Conservation (phyloP, 163 green algal genomes). For the Prototheca cutis region DNA sequence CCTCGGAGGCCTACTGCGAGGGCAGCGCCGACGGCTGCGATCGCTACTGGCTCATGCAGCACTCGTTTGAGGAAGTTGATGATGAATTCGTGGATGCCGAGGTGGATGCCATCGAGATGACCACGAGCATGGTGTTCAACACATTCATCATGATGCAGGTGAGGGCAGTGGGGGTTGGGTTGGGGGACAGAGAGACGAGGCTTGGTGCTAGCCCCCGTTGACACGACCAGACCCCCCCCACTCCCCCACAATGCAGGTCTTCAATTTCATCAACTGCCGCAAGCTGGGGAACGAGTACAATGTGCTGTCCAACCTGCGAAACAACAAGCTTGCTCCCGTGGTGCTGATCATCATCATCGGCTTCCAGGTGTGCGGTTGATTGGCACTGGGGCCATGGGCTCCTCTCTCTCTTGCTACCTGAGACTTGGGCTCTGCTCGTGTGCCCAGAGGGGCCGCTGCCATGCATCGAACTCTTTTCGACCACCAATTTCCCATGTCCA, state of each 20-base stretch:
- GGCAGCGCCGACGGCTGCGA: neutral
- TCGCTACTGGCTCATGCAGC: conserved; percentile 11
- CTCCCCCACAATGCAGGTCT: conserved; percentile 64
- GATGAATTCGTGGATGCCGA: conserved; percentile 18
- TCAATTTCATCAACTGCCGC: conserved; percentile 86
- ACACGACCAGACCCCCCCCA: neutral
- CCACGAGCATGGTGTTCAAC: conserved; percentile 92
- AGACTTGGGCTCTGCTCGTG: no score
- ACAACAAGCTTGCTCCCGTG: conserved; percentile 61
- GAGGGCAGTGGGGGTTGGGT: no score
- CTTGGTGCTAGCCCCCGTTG: no score
- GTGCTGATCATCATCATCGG: conserved; percentile 66
- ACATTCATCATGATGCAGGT: conserved; percentile 92
- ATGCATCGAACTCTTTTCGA: no score
- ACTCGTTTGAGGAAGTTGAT: conserved; percentile 2
- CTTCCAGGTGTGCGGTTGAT: conserved; percentile 54
- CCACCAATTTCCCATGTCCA: no score
- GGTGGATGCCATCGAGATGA: conserved; percentile 31
- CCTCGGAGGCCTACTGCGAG: neutral
- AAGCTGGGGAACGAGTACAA: conserved; percentile 85
- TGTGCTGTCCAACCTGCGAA: conserved; percentile 66
- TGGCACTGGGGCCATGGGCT: no score
- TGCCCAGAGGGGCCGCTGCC: no score
- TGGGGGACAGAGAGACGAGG: no score
- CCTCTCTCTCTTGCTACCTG: no score